Evolutionary conservation across 306 rosid species (phyloP).

Genomic region (Luffa acutangula): DNA sequence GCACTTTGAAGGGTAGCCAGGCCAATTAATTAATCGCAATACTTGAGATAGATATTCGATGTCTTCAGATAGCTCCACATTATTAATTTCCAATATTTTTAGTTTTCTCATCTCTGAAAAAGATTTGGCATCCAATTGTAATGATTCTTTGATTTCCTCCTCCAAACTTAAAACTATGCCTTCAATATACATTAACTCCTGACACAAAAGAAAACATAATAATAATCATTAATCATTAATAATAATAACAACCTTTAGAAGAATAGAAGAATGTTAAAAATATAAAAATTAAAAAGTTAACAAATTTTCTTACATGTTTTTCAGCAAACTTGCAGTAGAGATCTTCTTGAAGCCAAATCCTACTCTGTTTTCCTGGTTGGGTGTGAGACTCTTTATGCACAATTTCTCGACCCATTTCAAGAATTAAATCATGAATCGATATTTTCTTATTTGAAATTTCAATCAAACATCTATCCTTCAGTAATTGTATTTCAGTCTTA

Average conservation of each 20-base stretch:
- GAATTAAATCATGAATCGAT: constrained; percentile 12
- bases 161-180: not conserved
- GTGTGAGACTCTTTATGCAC: not conserved
- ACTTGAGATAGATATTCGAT: not conserved
- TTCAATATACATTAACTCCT: constrained; percentile 1
- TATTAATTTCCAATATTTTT: constrained; percentile 3
- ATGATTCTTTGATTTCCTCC: not conserved
- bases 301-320: not conserved
- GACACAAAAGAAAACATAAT: not conserved
- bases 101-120: constrained; percentile 1
- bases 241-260: not conserved
- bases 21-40: not conserved
- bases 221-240: not conserved
- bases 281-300: not conserved
- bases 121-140: not conserved
- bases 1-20: not conserved
- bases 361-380: not conserved
- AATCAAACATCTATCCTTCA: not conserved
- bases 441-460: not conserved
- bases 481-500: not conserved
- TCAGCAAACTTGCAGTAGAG: not conserved
- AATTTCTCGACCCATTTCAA: constrained; percentile 7
- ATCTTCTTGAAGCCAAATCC: constrained; percentile 8
- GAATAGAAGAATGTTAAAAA: not conserved
- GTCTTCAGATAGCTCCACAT: not conserved